Evolutionary conservation across 306 rosid genomes (phyloP), one percentile per base, ranked within the genome.

Genomic region (Medicago truncatula): DNA sequence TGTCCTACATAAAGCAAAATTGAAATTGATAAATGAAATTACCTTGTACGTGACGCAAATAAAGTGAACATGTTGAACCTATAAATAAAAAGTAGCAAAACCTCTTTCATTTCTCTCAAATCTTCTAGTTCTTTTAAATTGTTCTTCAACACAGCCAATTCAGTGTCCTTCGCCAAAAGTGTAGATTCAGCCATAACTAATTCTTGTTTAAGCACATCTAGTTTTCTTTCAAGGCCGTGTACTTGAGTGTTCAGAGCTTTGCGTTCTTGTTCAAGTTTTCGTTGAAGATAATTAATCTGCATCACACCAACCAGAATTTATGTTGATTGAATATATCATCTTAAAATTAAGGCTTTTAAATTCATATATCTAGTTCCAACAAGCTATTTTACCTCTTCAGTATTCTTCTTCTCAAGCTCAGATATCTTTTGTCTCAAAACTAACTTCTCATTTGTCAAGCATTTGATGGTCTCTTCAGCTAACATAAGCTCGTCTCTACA

Each of bases 61-160:
- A 23, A 57, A 63, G 12, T 17, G 61, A 43, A 76, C 13, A 20
- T 69, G 49, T n/a, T 71, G 28, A 67, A 38, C 71, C 18, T 14
- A 53, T 20, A 36, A 54, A 31, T 56, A 61, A 31, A 38, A 44
- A 70, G 23, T 31, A 83, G 67, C 73, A 78, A 62, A 81, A 87
- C 99, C 96, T 95, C 99, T 90, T 90, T 95, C 98, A 92, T 89
- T 86, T 95, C 99, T 85, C 97, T 87, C 81, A 95, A 81, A 67
- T 95, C 99, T 60, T 92, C 98, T 71, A 95, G 80, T 83, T 95
- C 99, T 86, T 80, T 87, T 34, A 90, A 80, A 70, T 85, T 89
- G 83, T 78, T 89, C 83, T 83, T 90, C 78, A 89, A 67, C 21
- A 75, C 58, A 67, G 79, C 84, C 85, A 95, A 77, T 80, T 90